phyloP scores from a whole-genome alignment of 1,139 yeast genomes.

The Candida dubliniensis region DNA sequence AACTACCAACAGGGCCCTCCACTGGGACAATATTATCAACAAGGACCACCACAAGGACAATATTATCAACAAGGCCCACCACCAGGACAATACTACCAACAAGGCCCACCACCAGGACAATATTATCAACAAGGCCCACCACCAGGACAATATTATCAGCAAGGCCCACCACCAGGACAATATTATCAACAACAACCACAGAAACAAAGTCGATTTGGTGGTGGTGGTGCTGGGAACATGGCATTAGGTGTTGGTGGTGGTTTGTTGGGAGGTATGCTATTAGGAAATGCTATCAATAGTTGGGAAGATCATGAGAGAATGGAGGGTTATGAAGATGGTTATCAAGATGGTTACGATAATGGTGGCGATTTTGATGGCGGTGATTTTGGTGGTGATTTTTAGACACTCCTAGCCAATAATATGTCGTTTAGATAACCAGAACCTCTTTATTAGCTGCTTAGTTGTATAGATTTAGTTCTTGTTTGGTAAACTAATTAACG shows the following conservation, averaged over 20 bases:
- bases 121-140: slow-evolving; percentile 18
- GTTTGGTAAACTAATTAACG: no score
- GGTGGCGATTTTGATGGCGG: slow-evolving; percentile 29
- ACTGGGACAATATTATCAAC: slow-evolving; percentile 20
- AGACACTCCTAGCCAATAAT: neutral
- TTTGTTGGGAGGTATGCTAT: slow-evolving; percentile 68
- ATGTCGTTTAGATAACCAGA: neutral
- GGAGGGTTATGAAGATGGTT: slow-evolving; percentile 35
- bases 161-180: slow-evolving; percentile 15
- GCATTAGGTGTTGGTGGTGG: slow-evolving; percentile 83
- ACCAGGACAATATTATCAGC: slow-evolving; percentile 13
- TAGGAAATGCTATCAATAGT: slow-evolving; percentile 44
- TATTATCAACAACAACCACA: slow-evolving; percentile 17
- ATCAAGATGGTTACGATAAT: slow-evolving; percentile 29
- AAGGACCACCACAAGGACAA: slow-evolving; percentile 20
- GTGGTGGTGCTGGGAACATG: slow-evolving; percentile 40
- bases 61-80: slow-evolving; percentile 13
- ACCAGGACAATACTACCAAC: slow-evolving; percentile 14
- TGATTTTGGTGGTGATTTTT: slow-evolving; percentile 23
- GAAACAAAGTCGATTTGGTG: slow-evolving; percentile 16
- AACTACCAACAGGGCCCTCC: slow-evolving; percentile 13
- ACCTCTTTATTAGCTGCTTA: neutral
- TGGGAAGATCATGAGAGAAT: slow-evolving; percentile 26
- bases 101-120: slow-evolving; percentile 21
- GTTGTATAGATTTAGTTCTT: no score